Evolutionary conservation across 768 basidiomycete genomes (phyloP), one percentile per base, ranked within the genome.

Genomic region (Auricularia cornea): DNA sequence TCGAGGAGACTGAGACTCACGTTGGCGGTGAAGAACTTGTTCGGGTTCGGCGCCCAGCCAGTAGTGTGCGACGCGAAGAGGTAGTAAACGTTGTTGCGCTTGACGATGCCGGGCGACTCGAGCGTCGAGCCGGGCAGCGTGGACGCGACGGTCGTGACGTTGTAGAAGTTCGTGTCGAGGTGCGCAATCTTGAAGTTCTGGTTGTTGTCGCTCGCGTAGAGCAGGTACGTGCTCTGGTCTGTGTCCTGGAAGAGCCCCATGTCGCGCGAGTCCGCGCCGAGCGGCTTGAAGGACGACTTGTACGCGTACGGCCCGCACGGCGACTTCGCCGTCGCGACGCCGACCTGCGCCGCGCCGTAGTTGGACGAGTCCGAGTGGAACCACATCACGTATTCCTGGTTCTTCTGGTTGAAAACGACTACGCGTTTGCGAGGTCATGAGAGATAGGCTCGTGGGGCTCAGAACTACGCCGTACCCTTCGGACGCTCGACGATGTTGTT

Each of bases 201-300:
- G 70, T 87, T 87, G 72, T 84, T 84, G 72, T 87, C 84, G 4
- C 84, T 85, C 20, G 85, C 85, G 67, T 85, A 87, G 20, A 87
- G 75, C 16, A 87, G 77, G 68, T 86, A 87, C 6, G 82, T 74
- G 0, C 81, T 81, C 63, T 79, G 78, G 18, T 77, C 77, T 63
- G 73, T 79, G 65, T 86, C 84, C 68, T 80, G 78, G 70, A 80
- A 86, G 30, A 87, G 64, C 14, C 84, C 76, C 79, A 81, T 81
- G 67, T 87, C 85, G 54, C 85, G 74, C 10, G 84, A 85, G 48
- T 87, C 78, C 0, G 82, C 84, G 11, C 82, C 82, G 3, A 86
- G 73, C 3, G 85, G 85, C 62, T 79, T 78, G 69, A 78, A 85
- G 66, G 83, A 84, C 18, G 76, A 75, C 64, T 79, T 78, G 70